These are phyloP conservation scores for Medicago ruthenica DNA, from an alignment of 306 rosid genomes.

Conservation along the genomic window DNA sequence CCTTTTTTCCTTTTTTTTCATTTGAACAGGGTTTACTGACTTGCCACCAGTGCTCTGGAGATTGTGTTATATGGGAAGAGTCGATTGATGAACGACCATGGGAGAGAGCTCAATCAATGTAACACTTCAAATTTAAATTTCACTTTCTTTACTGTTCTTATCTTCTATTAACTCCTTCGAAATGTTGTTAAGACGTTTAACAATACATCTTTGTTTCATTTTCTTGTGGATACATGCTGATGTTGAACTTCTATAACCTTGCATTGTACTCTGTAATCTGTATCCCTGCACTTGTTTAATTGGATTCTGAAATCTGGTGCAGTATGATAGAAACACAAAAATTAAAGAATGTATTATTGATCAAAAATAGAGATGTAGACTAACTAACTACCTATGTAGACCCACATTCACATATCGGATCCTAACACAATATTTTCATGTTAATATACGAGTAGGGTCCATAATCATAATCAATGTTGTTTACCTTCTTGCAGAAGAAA, in stretches of 20 bases:
- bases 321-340: too few species aligned
- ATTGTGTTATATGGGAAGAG: constrained; percentile 96
- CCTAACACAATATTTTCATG: not conserved
- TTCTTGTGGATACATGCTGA: not conserved
- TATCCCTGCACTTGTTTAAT: constrained; percentile 17
- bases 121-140: constrained; percentile 34
- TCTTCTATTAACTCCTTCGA: constrained; percentile 31
- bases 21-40: constrained; percentile 79
- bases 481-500: not conserved
- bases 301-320: not conserved
- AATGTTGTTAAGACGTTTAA: not conserved
- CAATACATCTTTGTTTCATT: not conserved
- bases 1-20: constrained; percentile 8
- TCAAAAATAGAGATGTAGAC: too few species aligned
- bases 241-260: constrained; percentile 3
- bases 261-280: not conserved
- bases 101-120: constrained; percentile 92
- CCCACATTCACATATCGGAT: too few species aligned
- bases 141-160: constrained; percentile 14
- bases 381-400: too few species aligned
- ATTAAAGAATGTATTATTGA: too few species aligned
- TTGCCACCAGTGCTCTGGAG: constrained; percentile 87
- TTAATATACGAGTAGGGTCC: too few species aligned
- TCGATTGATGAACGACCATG: constrained; percentile 90
- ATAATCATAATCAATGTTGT: not conserved